Evolutionary conservation across 169 alveolate species (phyloP), one percentile per base, ranked within the genome.

Genomic region (Eimeria falciformis): DNA sequence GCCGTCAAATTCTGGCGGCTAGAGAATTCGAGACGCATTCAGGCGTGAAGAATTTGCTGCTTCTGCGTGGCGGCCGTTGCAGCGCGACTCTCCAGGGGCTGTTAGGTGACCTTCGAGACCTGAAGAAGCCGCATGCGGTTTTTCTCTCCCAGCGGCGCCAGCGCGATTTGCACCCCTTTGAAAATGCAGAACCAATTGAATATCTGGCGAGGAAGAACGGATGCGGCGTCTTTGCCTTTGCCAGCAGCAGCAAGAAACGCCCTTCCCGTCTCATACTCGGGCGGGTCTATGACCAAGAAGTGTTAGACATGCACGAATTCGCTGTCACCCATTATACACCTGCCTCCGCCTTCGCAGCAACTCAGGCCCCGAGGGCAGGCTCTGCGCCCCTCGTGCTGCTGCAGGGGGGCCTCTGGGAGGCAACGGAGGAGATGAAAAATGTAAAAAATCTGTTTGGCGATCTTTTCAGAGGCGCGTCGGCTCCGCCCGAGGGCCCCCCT

Each of bases 141-240:
- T 77, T 40, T 53, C 77, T 84, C 40, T 65, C 46, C 5, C 56
- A 43, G 68, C 62, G 78, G 50, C 29, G 68, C 37, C 90, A 82
- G 79, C 23, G 58, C 33, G 83, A 62, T 55, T 46, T 84, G 47
- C 91, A 84, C 55, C 93, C 93, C 37, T 88, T 88, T 58, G 93
- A 88, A 43, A 79, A 88, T n/a, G 62, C 62, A 23, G 53, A 58
- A 21, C n/a, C 83, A 0, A 68, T 37, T 21, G 79, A 88, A 71
- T 87, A 90, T 40, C 58, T 86, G 18, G 58, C 95, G 91, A 23
- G 92, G 94, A 77, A 90, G 53, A 79, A 79, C 82, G 71, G 46
- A 21, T 77, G 94, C 94, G 84, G 85, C 29, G 5, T 77, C 27
- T 90, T 90, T 69, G 46, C 81, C 37, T 14, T 75, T 25, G 89